Conservation (phyloP, 768 basidiomycete species). For the Pulveroboletus sp. region DNA sequence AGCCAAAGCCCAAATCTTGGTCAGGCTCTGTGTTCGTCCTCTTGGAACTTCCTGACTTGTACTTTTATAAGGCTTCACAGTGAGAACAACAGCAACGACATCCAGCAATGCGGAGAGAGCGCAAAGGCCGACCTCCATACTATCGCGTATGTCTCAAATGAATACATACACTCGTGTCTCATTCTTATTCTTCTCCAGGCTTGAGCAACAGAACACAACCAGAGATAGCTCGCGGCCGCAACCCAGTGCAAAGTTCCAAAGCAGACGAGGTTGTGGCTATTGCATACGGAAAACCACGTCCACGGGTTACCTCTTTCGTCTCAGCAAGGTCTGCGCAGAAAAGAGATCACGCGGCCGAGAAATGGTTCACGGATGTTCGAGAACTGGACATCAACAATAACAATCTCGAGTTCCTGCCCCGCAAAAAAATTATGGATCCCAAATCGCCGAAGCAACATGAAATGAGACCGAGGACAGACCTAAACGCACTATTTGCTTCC, state of each 20-base stretch:
- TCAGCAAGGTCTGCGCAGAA: constrained; percentile 19
- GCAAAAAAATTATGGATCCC: constrained; percentile 2
- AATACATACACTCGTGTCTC: background rate
- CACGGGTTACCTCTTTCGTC: constrained; percentile 18
- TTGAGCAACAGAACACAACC: constrained; percentile 11
- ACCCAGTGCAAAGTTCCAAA: too few relatives aligned
- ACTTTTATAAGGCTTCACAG: constrained; percentile 9
- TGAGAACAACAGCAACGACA: background rate
- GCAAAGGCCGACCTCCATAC: constrained; percentile 3
- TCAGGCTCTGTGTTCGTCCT: constrained; percentile 1
- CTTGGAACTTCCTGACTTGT: background rate
- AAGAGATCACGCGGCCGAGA: constrained; percentile 21
- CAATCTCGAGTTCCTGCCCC: background rate
- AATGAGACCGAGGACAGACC: constrained; percentile 21
- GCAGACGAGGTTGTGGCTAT: background rate
- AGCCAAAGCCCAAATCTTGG: background rate
- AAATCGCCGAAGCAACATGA: constrained; percentile 12
- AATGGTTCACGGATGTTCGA: constrained; percentile 23
- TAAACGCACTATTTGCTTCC: constrained; percentile 19
- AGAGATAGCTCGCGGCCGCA: constrained; percentile 1
- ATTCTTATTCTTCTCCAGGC: constrained; percentile 10
- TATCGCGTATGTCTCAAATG: constrained; percentile 22
- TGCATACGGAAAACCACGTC: background rate
- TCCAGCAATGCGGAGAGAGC: background rate
- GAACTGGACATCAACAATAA: constrained; percentile 14